Evolutionary conservation across 78 protist species (phyloP).

Genomic region (Dictyostelium purpureum): DNA sequence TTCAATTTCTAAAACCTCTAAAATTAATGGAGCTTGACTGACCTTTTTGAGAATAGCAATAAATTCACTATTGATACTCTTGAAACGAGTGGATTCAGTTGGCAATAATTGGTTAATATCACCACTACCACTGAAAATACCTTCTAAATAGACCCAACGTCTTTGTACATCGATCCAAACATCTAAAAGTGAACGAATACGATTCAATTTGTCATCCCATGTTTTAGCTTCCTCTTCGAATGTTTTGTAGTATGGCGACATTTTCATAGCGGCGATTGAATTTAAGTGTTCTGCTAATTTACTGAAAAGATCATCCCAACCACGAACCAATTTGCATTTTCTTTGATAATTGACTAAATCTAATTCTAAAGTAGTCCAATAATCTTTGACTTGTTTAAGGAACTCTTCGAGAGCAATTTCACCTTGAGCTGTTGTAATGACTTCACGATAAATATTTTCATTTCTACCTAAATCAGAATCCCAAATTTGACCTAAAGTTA

Average conservation of each 20-base stretch:
- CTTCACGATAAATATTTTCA: constrained; percentile 88
- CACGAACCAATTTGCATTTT: constrained; percentile 80
- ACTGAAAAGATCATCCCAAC: constrained; percentile 97
- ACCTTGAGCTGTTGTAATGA: constrained; percentile 95
- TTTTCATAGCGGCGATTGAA: constrained; percentile 90
- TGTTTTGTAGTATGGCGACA: constrained; percentile 95
- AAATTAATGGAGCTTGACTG: constrained; percentile 59
- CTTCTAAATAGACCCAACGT: constrained; percentile 97
- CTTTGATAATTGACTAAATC: constrained; percentile 93
- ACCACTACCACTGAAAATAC: constrained; percentile 94
- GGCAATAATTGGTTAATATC: constrained; percentile 96
- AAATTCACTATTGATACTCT: constrained; percentile 90
- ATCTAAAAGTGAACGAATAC: constrained; percentile 84
- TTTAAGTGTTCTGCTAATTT: constrained; percentile 83
- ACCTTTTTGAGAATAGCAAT: constrained; percentile 90
- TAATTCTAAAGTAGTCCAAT: constrained; percentile 90
- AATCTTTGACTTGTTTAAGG: constrained; percentile 87
- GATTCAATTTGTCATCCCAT: constrained; percentile 95
- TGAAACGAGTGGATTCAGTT: constrained; percentile 88
- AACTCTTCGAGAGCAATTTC: constrained; percentile 97
- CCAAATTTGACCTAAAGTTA: constrained; percentile 94
- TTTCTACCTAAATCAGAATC: constrained; percentile 82
- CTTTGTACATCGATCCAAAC: constrained; percentile 97
- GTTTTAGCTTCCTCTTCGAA: constrained; percentile 91
- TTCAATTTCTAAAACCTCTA: constrained; percentile 90